Conservation (phyloP, 257 asterid genomes). For the Scutellaria galericulata region DNA sequence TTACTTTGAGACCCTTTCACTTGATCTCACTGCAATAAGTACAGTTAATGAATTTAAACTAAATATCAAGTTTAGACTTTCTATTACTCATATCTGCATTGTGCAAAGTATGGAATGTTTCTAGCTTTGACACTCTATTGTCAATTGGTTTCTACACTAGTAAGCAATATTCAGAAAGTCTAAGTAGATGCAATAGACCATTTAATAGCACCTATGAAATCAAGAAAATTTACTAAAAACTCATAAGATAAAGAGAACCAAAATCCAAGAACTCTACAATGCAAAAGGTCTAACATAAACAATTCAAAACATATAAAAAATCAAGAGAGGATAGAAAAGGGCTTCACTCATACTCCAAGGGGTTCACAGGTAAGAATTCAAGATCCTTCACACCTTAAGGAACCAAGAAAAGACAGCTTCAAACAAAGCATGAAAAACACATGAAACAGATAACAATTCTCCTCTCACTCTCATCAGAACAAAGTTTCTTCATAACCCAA, state of each 20-base stretch:
- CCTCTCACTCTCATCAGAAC: neutral
- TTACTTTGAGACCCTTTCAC: slow-evolving; percentile 27
- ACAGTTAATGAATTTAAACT: neutral
- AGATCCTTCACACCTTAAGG: slow-evolving; percentile 22
- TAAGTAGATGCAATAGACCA: slow-evolving; percentile 5
- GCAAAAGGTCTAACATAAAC: neutral
- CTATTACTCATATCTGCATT: neutral
- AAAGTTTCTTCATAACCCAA: slow-evolving; percentile 22
- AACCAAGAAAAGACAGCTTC: slow-evolving; percentile 25
- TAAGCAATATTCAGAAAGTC: slow-evolving; percentile 11
- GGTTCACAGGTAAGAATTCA: slow-evolving; percentile 2
- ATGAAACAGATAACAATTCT: slow-evolving; percentile 14
- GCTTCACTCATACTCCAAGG: neutral
- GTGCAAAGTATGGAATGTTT: neutral
- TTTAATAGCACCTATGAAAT: neutral
- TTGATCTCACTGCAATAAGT: slow-evolving; percentile 35
- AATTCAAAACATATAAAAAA: slow-evolving; percentile 1
- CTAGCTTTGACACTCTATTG: neutral
- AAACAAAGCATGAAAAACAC: slow-evolving; percentile 21
- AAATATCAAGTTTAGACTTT: slow-evolving; percentile 5
- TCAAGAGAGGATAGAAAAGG: slow-evolving; percentile 9
- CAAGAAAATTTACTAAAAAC: neutral
- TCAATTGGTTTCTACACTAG: slow-evolving; percentile 20
- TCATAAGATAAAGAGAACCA: slow-evolving; percentile 16
- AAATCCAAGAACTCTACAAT: slow-evolving; percentile 29